Evolutionary conservation across 441 rosid genomes (phyloP), one percentile per base, ranked within the genome.

Genomic region (Monsonia emarginata): DNA sequence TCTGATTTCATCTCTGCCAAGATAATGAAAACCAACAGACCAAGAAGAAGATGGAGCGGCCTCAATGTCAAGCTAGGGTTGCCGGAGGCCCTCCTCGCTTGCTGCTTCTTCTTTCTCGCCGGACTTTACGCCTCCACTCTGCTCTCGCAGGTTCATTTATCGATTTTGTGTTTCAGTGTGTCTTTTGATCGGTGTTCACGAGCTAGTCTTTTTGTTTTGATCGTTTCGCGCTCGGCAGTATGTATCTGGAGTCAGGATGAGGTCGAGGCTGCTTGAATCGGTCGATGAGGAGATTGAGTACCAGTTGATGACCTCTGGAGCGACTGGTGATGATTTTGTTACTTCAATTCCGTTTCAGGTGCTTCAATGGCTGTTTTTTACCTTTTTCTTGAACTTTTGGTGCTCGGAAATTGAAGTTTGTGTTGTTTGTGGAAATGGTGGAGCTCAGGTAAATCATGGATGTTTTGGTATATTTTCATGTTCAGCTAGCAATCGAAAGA

Each of bases 291-390:
- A 71, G 58, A 30, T 24, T 25, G 16, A 54, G 60, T 25, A 68
- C 68, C 27, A 63, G 73, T 48, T 46, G 66, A 57, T 62, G 81
- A 76, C 60, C 78, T 34, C 71, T 65, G 86, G 89, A 71, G 71
- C 67, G 56, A 76, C 84, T 24, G 90, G 90, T 24, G 87, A 86
- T 65, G 78, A 78, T 68, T 85, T 72, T 57, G 52, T 83, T 61
- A 65, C 82, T 22, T 21, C 68, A 0, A 78, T 89, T 52, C 88
- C 90, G 9, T 84, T 80, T 76, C 90, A 89, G 90, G 96, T 88
- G 28, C 61, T n/a, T 46, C 31, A 42, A 22, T 28, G 22, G 13
- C 9, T 19, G 0, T 30, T 8, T 5, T 3, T n/a, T n/a, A n/a
- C n/a, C 40, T 48, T 1, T 22, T 10, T 22, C 1, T 52, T 19